Evolutionary conservation across 2,329 filamentous ascomycete genomes (phyloP).

Genomic region (Exophiala viscosa): DNA sequence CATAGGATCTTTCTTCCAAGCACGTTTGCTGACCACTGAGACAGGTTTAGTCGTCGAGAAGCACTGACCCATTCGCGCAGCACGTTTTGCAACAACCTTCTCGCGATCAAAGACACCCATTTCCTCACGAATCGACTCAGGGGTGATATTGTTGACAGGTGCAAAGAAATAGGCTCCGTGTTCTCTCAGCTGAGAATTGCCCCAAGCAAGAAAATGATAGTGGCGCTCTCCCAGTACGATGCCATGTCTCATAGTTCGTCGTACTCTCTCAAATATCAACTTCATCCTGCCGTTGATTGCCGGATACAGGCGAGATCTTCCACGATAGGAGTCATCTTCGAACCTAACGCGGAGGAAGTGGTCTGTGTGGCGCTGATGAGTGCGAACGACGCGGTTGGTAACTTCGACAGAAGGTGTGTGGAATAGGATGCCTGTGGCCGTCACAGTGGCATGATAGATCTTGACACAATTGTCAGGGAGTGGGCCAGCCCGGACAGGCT

Average conservation of each 20-base stretch:
- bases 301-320: conserved; percentile 57
- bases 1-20: conserved; percentile 51
- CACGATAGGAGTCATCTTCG: conserved; percentile 65
- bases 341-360: conserved; percentile 88
- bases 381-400: conserved; percentile 79
- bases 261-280: conserved; percentile 70
- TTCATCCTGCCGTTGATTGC: conserved; percentile 58
- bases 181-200: conserved; percentile 91
- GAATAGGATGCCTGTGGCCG: conserved; percentile 77
- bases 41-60: conserved; percentile 79
- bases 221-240: conserved; percentile 76
- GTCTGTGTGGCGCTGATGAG: conserved; percentile 65
- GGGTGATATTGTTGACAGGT: conserved; percentile 57
- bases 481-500: conserved; percentile 48
- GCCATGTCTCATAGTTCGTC: conserved; percentile 68
- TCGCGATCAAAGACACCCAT: conserved; percentile 86
- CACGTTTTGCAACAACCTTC: conserved; percentile 79
- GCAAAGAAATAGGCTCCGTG: conserved; percentile 92
- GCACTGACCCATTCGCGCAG: conserved; percentile 85
- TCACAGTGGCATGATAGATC: conserved; percentile 73
- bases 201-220: conserved; percentile 89
- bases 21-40: conserved; percentile 9
- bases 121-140: conserved; percentile 73
- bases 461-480: conserved; percentile 71
- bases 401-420: conserved; percentile 75